Evolutionary conservation across 176 grass and related monocot species (phyloP), one percentile per base, ranked within the genome.

Genomic region (Phoenix roebelenii): DNA sequence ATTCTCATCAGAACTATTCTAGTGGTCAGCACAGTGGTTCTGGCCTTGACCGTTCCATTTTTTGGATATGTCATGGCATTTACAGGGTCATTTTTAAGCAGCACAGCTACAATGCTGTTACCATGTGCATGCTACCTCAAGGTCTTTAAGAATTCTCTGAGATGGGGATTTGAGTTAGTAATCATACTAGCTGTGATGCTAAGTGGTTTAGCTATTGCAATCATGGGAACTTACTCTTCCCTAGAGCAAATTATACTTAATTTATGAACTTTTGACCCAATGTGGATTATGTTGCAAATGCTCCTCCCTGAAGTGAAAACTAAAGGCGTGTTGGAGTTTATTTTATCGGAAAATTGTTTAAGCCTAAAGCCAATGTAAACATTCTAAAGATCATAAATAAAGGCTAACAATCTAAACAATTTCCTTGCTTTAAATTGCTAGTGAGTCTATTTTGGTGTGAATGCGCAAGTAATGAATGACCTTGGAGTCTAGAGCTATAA

Each of bases 111-210:
- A 23, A 87, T 95, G 64, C 5, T 95, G 61, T 59, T 95, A 0
- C 90, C 86, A 0, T 95, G 86, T 7, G 19, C 60, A 10, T 95
- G 86, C 83, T 95, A 87, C 74, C 70, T 95, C 20, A 90, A 84
- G 81, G 86, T 89, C 69, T 79, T 82, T 15, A 86, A 73, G 58
- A 58, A 39, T 54, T 79, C 68, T 61, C 67, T 59, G 50, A 82
- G 70, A 22, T 39, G 58, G 60, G 71, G 89, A 23, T 17, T 82
- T 44, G 83, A 95, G 71, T 28, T 76, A 18, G 66, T 77, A 14
- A 64, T 52, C 51, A 84, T 86, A 61, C 18, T 74, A 15, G 51
- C 60, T n/a, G 86, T 95, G 16, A 71, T 82, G 56, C 1, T 76
- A 15, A 32, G 84, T 53, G 90, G 86, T 2, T 19, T 75, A 12